Base-by-base conservation (phyloP, 345 rosid genomes). In the Salix purpurea region DNA sequence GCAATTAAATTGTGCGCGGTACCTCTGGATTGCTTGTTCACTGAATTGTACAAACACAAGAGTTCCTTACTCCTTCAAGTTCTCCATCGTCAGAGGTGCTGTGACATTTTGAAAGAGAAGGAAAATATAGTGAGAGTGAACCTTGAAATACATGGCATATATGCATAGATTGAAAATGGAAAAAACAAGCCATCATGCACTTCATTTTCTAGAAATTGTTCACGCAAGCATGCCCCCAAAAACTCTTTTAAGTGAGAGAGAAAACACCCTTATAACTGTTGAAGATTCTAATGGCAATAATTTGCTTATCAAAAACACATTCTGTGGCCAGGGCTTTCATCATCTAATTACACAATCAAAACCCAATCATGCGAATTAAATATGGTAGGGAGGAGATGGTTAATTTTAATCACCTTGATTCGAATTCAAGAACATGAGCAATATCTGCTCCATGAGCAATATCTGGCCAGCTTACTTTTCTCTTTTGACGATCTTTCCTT, bases 401-500 rank as follows among this genome's bases (percentile, higher is more conserved):
- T 65, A 8, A 42, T 0, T 16, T 70, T 10, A 40, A 40, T 40
- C 88, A 92, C 93, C 95, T 88, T 2, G 87, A 88, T 74, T 90
- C 89, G 67, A 92, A 92, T 80, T 90, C 97, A 39, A 78, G 88
- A 86, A 90, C 86, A 81, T 87, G 92, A 69, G 92, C 92, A 81
- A 90, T 90, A 83, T 92, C 97, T 76, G 82, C 84, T 67, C 97
- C 97, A 26, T 86, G 87, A 58, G 90, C 92, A 56, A 9, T n/a
- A 85, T 92, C 95, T 37, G 91, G 87, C 97, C 97, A 92, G 70
- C 82, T 89, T 8, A 92, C 97, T 86, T 87, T 90, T 86, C 89
- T 90, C 83, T 71, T 84, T 70, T 40, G 71, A 21, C 42, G 71
- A 11, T 87, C 87, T 48, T 62, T 18, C n/a, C 73, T 77, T 42